Conservation (phyloP, 352 stramenopile species). For the Pythium graminicola region DNA sequence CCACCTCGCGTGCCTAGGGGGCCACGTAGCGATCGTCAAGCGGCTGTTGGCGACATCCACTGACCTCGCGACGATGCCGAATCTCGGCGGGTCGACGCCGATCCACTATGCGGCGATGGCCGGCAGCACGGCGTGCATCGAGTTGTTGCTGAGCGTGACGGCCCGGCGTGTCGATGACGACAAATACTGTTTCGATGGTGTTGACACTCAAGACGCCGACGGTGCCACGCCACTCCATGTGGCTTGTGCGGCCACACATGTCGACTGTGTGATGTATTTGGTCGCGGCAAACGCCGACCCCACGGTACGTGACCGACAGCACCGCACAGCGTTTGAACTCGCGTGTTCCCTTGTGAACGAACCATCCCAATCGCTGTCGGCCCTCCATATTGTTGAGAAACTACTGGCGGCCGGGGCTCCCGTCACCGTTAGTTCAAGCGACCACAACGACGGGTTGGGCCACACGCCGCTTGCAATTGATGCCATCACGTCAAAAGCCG, state of each 20-base stretch:
- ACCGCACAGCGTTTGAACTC: constrained; percentile 34
- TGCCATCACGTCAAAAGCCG: constrained; percentile 31
- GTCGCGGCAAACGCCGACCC: constrained; percentile 51
- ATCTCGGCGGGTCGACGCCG: constrained; percentile 45
- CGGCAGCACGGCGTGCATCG: constrained; percentile 45
- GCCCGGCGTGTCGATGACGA: constrained; percentile 32
- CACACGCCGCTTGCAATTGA: constrained; percentile 34
- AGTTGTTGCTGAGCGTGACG: constrained; percentile 50
- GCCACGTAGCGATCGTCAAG: constrained; percentile 24
- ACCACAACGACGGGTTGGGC: background rate
- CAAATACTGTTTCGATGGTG: constrained; percentile 50
- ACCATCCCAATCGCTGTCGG: constrained; percentile 14
- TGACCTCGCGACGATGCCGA: constrained; percentile 18
- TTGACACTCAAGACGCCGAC: constrained; percentile 39
- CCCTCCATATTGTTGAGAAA: constrained; percentile 45
- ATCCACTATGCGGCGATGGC: constrained; percentile 45
- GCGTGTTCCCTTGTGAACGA: constrained; percentile 48
- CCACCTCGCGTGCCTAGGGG: constrained; percentile 46
- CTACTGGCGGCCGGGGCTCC: constrained; percentile 32
- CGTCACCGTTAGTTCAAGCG: constrained; percentile 21
- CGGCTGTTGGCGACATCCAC: constrained; percentile 17
- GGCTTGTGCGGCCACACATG: constrained; percentile 29
- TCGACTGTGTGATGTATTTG: constrained; percentile 53
- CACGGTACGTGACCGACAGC: constrained; percentile 25
- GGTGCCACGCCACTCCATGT: constrained; percentile 54